Base-by-base conservation (phyloP, 2,329 filamentous ascomycete species). In the Aspergillus candidus region DNA sequence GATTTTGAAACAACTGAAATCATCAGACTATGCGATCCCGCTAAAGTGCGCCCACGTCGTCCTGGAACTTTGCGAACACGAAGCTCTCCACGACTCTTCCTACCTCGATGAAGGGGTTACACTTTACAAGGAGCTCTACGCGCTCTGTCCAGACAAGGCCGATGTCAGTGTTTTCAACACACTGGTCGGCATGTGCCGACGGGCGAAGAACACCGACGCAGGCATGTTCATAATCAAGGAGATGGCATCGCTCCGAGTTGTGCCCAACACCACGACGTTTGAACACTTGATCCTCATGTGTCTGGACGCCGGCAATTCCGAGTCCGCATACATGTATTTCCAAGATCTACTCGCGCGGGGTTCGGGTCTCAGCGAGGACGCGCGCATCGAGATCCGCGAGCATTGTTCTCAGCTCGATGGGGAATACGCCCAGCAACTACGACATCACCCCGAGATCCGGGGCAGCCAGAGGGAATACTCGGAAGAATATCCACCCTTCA, bases 201-300 rank as follows among this genome's bases (percentile, higher is more conserved):
- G 50, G 48, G 66, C 54, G 50, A 57, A 59, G 6, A 71, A 74
- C 44, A 76, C 78, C 45, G 69, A 76, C 32, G 65, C 76, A 5
- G 79, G 79, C 35, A 79, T 81, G 63, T 83, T 80, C 55, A 63
- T 84, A 2, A 74, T 79, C 8, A 70, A 74, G 12, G 82, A 86
- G 55, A 82, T 86, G 75, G 68, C 75, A 5, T 70, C 74, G 8
- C 64, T 81, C 7, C 67, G 68, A 6, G 63, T 84, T 22, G 55
- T 68, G 12, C 79, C 82, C 0, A 72, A 81, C 47, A 57, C 65
- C n/a, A 52, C 74, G 13, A 84, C 81, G 0, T 84, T 84, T 52
- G 80, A 84, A 52, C 70, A 75, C 4, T 65, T 85, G 10, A 74
- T 84, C 12, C 59, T 80, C 11, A 70, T 80, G 35, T 84, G 80